phyloP scores from a whole-genome alignment of 495 filamentous ascomycete species.

The Geopyxis carbonaria region DNA sequence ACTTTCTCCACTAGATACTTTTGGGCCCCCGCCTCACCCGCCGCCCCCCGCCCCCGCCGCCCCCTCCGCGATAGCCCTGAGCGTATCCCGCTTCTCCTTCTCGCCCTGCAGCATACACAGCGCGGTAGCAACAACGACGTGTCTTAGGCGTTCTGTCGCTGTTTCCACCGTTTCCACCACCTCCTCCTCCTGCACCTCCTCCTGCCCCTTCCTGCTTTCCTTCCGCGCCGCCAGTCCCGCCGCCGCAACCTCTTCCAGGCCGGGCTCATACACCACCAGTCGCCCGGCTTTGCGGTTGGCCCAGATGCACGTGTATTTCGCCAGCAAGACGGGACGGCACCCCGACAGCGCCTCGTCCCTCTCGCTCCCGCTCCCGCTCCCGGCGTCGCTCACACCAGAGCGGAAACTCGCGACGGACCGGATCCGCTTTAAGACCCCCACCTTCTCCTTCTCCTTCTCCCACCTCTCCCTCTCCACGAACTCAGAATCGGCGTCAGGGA shows the following conservation, averaged over 20 bases:
- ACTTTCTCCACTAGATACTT: too few species aligned
- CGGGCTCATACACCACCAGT: constrained; percentile 13
- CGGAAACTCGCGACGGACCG: too few species aligned
- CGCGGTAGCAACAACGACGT: constrained; percentile 16
- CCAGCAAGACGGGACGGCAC: constrained; percentile 10
- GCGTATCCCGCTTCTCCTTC: constrained; percentile 18
- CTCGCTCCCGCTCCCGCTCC: too few species aligned
- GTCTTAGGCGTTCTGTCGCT: constrained; percentile 15
- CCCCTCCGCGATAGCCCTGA: constrained; percentile 1
- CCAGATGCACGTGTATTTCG: constrained; percentile 19
- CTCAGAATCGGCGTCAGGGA: constrained; percentile 5
- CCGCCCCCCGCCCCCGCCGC: not conserved
- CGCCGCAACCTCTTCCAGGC: constrained; percentile 6
- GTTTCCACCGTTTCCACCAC: not conserved
- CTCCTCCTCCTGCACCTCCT: too few species aligned
- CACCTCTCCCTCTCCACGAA: not conserved
- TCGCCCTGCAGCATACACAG: constrained; percentile 20
- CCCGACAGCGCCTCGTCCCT: not conserved
- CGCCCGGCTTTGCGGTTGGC: constrained; percentile 15
- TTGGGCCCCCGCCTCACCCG: too few species aligned
- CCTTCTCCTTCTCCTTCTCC: not conserved
- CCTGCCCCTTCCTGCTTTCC: constrained; percentile 1
- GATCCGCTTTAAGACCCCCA: too few species aligned
- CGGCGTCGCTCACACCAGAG: too few species aligned
- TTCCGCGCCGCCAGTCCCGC: not conserved